Evolutionary conservation across 306 rosid genomes (phyloP), one percentile per base, ranked within the genome.

Genomic region (Dicorynia guianensis): DNA sequence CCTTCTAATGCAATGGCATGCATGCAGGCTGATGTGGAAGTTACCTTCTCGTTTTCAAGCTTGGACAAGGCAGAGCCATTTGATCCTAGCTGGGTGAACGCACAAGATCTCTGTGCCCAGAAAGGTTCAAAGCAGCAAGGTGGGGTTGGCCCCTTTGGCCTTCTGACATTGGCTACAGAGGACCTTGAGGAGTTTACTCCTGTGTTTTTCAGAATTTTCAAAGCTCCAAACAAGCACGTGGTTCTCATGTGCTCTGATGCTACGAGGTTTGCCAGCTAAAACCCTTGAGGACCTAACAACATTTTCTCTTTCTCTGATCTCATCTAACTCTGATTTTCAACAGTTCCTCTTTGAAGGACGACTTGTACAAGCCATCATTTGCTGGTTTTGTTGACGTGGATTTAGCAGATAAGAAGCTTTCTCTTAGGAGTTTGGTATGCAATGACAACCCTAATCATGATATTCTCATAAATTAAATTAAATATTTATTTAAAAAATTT

Each of bases 131-230:
- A 63, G 0, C 20, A 64, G 65, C 38, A 64, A 79, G 97, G 97
- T 52, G 96, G 97, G 14, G 67, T 95, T 76, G 99, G 99, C 4
- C 99, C 99, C 4, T 92, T 95, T 86, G 99, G 99, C 47, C 85
- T 95, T 54, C 66, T 95, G 36, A 92, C 97, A 7, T 52, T 95
- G 46, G 97, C 99, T 65, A 89, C 97, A 19, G 1, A 76, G 44
- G 77, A 89, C 8, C 43, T 91, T 0, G 87, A 80, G 49, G 97
- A 95, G 76, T 87, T 83, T 60, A 95, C 99, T 76, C 99, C 97
- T 7, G 97, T 92, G 0, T 95, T 95, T 79, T 92, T 92, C 36
- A 89, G 97, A 49, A 54, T 95, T 46, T 95, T 95, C 80, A 90
- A 85, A 80, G 79, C 89, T 43, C 35, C 68, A 66, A 64, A 75